Evolutionary conservation across 257 asterid species (phyloP), one percentile per base, ranked within the genome.

Genomic region (Solanum pennellii): DNA sequence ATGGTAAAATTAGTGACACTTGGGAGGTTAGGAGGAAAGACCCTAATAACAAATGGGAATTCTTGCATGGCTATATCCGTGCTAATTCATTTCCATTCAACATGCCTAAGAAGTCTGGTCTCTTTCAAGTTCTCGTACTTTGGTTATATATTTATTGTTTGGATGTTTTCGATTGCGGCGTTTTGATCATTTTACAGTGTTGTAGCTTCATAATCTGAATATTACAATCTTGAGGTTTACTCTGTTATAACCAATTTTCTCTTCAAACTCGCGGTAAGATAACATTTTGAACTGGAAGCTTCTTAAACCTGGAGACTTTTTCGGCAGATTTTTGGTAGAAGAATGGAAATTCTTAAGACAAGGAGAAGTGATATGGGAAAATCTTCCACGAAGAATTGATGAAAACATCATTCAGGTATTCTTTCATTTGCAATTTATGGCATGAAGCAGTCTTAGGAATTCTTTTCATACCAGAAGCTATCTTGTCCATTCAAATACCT

Each of bases 291-390:
- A 44, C 39, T 77, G 39, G n/a, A 77, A 62, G 73, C 77, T 39
- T 83, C 37, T 83, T 84, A 44, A 62, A 59, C 62, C 77, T 41
- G 80, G 29, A 45, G 69, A 56, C 87, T 77, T 4, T 47, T 72
- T 21, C 83, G 91, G 91, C 96, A 97, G 99, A 89, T 95, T 97
- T 90, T 90, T 97, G 84, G 87, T 90, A 82, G 96, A 91, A 91
- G 99, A 97, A 89, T 92, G 99, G 99, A 91, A 91, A 71, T 87
- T 89, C 86, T 90, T 93, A 49, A 92, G 84, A 44, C 84, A 89
- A 90, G 93, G 77, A 86, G 88, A 92, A 49, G 89, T 29, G 20
- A 82, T 95, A 89, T 95, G 98, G 98, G 91, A 88, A 85, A 92
- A 83, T 66, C 94, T 95, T 86, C 91, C 97, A 82, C 90, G 90